Base-by-base conservation (phyloP, 306 rosid species). In the Acacia acuminata region DNA sequence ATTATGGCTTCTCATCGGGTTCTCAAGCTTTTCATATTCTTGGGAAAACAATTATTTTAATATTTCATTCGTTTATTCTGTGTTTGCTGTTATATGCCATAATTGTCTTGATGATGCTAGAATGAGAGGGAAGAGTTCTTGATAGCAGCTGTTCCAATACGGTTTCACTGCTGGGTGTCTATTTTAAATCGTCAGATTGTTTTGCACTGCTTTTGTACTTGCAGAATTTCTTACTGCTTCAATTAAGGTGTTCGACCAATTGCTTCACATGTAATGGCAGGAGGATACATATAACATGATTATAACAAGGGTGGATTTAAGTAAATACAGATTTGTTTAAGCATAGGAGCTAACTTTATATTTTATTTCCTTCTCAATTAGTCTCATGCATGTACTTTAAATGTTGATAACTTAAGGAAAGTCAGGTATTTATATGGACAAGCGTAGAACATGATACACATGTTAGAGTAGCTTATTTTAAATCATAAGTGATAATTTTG, bases 231-330 rank as follows among this genome's bases (percentile, higher is more conserved):
- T 22, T 14, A 79, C 38, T 53, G 1, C 75, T 45, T 77, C 53
- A 47, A 70, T 63, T 77, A 34, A 64, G 73, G 60, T 77, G 81
- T 42, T 42, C 48, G 78, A 47, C 61, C 58, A 73, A 78, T 75
- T 71, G 19, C 77, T 63, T 84, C 69, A 27, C 17, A 13, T 63
- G 58, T 77, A 71, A 56, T 72, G 58, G 72, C 44, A 4, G 53
- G 50, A 38, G 64, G 73, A 19, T 69, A 19, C 36, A 40, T 68
- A 16, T 36, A 14, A 27, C 61, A 36, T 47, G 42, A 70, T 25
- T 51, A 55, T 85, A 34, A 19, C 8, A 63, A 20, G 50, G 16
- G 27, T 51, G 79, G 76, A 51, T 61, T 66, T 34, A 32, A 44
- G 19, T 68, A 63, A 72, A 70, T 32, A 48, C 8, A 60, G 53